A percentile compares a stretch with the other conserved stretches of the same genome.
Conservation (phyloP, 805 yeast species). For the Spencermartinsiella europaea region DNA sequence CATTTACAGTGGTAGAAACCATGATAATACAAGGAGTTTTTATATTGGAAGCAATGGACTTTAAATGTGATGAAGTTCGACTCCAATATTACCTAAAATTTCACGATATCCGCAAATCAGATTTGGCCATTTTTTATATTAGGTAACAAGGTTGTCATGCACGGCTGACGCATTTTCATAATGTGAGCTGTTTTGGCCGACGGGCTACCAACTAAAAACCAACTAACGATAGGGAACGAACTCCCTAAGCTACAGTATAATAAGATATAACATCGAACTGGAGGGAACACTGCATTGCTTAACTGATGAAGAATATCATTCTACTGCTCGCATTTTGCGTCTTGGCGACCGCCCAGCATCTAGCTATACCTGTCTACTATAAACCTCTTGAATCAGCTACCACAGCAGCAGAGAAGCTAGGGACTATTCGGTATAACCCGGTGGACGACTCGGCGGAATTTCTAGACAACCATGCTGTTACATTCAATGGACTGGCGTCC, state of each 20-base stretch:
- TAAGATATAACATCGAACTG: too few relatives aligned
- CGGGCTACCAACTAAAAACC: too few relatives aligned
- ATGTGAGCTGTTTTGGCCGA: too few relatives aligned
- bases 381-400: slow-evolving; percentile 3
- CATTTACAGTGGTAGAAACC: slow-evolving; percentile 22
- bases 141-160: background rate
- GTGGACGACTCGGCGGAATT: background rate
- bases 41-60: background rate
- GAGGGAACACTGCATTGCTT: too few relatives aligned
- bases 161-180: too few relatives aligned
- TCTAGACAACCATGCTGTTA: background rate
- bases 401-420: background rate
- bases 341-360: background rate
- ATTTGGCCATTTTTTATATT: background rate
- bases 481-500: slow-evolving; percentile 16
- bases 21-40: slow-evolving; percentile 6
- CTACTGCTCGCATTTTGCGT: background rate
- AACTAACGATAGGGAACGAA: too few relatives aligned
- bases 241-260: too few relatives aligned
- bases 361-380: background rate
- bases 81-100: background rate
- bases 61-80: background rate
- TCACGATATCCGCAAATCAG: slow-evolving; percentile 2
- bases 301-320: too few relatives aligned
- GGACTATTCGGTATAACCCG: slow-evolving; percentile 1